Evolutionary conservation across 1,284 basidiomycete genomes (phyloP).

Genomic region (Pseudozyma thailandica): DNA sequence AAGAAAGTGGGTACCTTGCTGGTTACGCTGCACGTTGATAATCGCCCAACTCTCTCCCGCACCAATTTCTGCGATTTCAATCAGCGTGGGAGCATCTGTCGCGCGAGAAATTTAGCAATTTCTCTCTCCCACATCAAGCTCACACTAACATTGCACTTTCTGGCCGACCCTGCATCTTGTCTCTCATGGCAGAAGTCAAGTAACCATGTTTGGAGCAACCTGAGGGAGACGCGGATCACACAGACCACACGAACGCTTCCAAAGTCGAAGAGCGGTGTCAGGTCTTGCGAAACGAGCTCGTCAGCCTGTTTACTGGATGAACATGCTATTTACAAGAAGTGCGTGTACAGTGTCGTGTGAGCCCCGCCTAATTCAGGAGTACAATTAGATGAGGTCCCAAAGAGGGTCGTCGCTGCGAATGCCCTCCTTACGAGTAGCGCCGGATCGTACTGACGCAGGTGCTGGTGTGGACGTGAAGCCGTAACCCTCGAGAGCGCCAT

Average conservation of each 20-base stretch:
- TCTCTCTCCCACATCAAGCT: no score
- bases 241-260: no score
- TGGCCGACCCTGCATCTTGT: background rate
- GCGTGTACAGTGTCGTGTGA: constrained; percentile 12
- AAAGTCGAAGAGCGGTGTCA: background rate
- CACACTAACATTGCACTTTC: background rate
- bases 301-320: background rate
- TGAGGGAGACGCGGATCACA: background rate
- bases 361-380: no score
- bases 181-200: no score
- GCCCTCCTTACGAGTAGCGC: constrained; percentile 40
- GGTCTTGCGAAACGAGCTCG: background rate
- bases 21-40: constrained; percentile 31
- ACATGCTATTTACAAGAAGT: constrained; percentile 20
- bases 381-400: constrained; percentile 47
- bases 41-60: constrained; percentile 1
- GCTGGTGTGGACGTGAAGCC: constrained; percentile 21
- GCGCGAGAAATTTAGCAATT: constrained; percentile 14
- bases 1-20: constrained; percentile 30
- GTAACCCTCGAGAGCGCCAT: constrained; percentile 30
- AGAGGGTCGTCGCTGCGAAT: constrained; percentile 47
- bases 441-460: constrained; percentile 11
- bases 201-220: no score
- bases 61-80: background rate
- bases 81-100: background rate